Percentiles rank a stretch among this genome's conserved stretches.
Conservation (phyloP, 1,284 basidiomycete genomes). For the Ceratobasidium sp. region DNA sequence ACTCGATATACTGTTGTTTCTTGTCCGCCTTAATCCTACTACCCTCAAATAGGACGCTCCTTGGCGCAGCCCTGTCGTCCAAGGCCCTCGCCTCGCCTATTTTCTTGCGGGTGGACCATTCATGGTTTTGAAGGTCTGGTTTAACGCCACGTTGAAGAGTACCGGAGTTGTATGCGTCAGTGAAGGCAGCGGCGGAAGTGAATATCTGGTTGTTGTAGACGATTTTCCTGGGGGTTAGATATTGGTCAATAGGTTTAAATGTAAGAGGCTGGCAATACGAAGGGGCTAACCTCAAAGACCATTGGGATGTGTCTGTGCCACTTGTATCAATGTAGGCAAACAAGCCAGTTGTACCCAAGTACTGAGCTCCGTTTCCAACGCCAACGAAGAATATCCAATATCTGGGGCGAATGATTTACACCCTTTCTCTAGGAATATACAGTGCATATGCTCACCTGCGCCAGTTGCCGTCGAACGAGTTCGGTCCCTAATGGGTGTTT, state of each 20-base stretch:
- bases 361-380: slow-evolving; percentile 65
- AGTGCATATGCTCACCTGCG: slow-evolving; percentile 55
- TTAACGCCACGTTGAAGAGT: slow-evolving; percentile 63
- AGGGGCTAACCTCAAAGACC: slow-evolving; percentile 65
- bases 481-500: slow-evolving; percentile 63
- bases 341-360: slow-evolving; percentile 69
- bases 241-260: slow-evolving; percentile 7
- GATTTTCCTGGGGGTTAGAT: slow-evolving; percentile 56
- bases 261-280: background rate
- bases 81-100: slow-evolving; percentile 63
- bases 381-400: slow-evolving; percentile 62
- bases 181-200: slow-evolving; percentile 64
- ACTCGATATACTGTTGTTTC: slow-evolving; percentile 69
- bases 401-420: slow-evolving; percentile 49
- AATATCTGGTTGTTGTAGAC: slow-evolving; percentile 75
- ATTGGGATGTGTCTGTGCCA: slow-evolving; percentile 68
- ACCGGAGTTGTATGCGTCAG: slow-evolving; percentile 68
- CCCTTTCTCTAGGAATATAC: background rate
- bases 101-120: slow-evolving; percentile 67
- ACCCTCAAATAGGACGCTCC: slow-evolving; percentile 71
- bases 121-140: slow-evolving; percentile 57
- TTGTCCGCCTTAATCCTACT: slow-evolving; percentile 70
- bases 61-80: slow-evolving; percentile 73
- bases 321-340: slow-evolving; percentile 71
- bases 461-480: slow-evolving; percentile 73